phyloP scores from a whole-genome alignment of 108 stramenopile genomes.

The Hondaea fermentalgiana region DNA sequence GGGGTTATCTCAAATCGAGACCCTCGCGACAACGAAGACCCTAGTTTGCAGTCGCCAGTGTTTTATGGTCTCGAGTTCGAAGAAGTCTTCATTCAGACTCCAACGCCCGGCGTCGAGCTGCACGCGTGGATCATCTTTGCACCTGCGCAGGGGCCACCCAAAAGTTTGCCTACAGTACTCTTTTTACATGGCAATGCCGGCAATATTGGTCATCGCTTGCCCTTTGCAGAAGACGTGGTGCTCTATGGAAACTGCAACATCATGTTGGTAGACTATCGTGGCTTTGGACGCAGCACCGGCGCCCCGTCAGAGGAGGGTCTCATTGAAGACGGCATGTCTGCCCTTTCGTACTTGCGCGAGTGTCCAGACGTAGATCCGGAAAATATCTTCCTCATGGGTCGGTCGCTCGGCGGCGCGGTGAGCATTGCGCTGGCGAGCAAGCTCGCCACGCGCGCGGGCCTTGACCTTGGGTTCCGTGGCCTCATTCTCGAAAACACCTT shows the following conservation, averaged over 20 bases:
- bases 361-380: neutral
- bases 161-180: slow-evolving; percentile 66
- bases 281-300: neutral
- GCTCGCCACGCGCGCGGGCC: neutral
- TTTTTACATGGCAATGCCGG: slow-evolving; percentile 98
- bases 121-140: neutral
- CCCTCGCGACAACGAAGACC: neutral
- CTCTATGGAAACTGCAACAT: slow-evolving; percentile 38
- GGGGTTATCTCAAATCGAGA: neutral
- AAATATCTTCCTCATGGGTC: neutral
- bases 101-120: neutral
- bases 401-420: neutral
- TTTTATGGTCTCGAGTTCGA: neutral
- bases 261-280: neutral
- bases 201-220: slow-evolving; percentile 84
- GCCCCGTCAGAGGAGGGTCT: neutral
- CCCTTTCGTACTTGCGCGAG: neutral
- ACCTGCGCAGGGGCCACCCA: neutral
- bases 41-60: neutral
- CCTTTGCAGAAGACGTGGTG: slow-evolving; percentile 70
- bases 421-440: neutral
- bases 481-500: slow-evolving; percentile 10
- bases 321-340: neutral
- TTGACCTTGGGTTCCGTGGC: neutral
- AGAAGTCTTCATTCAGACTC: neutral